phyloP scores from a whole-genome alignment of 2,329 filamentous ascomycete genomes.

The Fusarium transvaalense region DNA sequence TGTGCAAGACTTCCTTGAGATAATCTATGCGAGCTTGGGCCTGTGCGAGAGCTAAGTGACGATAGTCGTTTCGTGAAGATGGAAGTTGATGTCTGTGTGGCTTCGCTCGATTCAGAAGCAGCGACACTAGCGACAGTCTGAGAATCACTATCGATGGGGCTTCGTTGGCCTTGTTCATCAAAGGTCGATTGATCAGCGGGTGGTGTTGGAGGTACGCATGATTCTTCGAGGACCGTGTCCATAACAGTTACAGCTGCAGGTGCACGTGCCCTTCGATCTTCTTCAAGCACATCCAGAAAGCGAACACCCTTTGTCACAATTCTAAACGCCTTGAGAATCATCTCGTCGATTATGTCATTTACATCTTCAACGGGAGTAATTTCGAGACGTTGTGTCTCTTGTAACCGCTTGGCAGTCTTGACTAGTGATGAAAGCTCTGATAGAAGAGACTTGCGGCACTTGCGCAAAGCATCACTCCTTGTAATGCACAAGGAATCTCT shows the following conservation, averaged over 20 bases:
- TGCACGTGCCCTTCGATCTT: conserved; percentile 65
- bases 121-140: conserved; percentile 53
- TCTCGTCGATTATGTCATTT: conserved; percentile 87
- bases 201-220: conserved; percentile 71
- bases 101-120: conserved; percentile 54
- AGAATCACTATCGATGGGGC: conserved; percentile 57
- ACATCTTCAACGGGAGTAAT: conserved; percentile 66
- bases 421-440: conserved; percentile 91
- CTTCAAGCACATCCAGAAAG: conserved; percentile 88
- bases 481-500: conserved; percentile 82
- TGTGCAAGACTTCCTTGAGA: conserved; percentile 55
- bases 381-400: conserved; percentile 73
- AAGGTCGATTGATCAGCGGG: conserved; percentile 69
- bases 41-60: conserved; percentile 55
- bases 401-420: conserved; percentile 86
- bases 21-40: conserved; percentile 51
- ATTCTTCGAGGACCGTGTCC: conserved; percentile 70
- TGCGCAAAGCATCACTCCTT: conserved; percentile 79
- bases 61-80: conserved; percentile 63
- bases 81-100: conserved; percentile 52
- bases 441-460: conserved; percentile 86
- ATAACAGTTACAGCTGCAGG: conserved; percentile 69
- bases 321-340: conserved; percentile 93
- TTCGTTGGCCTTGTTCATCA: conserved; percentile 53
- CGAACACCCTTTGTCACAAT: conserved; percentile 91